Conservation (phyloP, 108 stramenopile species). For the Schizochytrium sp. region DNA sequence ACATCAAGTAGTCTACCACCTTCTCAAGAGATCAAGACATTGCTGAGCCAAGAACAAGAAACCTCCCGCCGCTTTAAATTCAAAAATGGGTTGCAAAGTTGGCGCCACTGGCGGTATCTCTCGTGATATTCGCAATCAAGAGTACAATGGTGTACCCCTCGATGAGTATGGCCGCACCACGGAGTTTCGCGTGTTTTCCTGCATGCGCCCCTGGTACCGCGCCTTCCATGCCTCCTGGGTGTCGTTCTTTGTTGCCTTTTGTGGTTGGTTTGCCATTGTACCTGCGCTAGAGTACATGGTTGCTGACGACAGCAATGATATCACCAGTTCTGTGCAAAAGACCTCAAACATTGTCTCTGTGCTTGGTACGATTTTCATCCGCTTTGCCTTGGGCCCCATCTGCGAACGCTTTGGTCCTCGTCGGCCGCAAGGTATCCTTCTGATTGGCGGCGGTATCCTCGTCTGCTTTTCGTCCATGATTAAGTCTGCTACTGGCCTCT, state of each 20-base stretch:
- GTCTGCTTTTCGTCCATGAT: conserved; percentile 60
- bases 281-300: conserved; percentile 66
- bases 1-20: too few species aligned
- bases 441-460: conserved; percentile 17
- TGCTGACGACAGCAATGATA: conserved; percentile 67
- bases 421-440: conserved; percentile 40
- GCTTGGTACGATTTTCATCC: conserved; percentile 66
- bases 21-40: too few species aligned
- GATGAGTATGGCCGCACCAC: conserved; percentile 21
- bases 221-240: conserved; percentile 59
- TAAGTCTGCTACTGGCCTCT: conserved; percentile 64
- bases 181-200: conserved; percentile 42
- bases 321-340: conserved; percentile 64
- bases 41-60: too few species aligned
- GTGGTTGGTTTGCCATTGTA: conserved; percentile 69
- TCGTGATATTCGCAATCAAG: neutral
- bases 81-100: neutral
- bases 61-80: too few species aligned
- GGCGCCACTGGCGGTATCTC: conserved; percentile 45
- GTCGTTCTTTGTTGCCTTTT: conserved; percentile 69
- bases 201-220: conserved; percentile 48
- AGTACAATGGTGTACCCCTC: conserved; percentile 23
- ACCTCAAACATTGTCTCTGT: conserved; percentile 69
- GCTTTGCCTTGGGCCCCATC: conserved; percentile 67
- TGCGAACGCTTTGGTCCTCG: conserved; percentile 71